phyloP scores from a whole-genome alignment of 305 asterid species.

The Fraxinus sp. region DNA sequence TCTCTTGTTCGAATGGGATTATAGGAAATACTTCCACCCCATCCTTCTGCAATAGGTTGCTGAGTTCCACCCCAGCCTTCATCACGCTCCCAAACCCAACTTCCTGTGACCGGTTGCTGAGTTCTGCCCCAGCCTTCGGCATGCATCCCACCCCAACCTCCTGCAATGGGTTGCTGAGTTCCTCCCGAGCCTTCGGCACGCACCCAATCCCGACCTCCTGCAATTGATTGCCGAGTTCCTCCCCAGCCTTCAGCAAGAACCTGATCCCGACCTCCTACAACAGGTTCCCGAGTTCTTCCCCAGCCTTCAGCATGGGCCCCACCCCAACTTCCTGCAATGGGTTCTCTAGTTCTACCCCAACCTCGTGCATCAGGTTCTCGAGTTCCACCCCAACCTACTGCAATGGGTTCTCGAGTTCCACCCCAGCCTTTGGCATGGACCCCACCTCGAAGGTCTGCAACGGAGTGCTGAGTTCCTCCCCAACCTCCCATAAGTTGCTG shows the following conservation, averaged over 20 bases:
- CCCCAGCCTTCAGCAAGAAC: background rate
- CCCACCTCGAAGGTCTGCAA: background rate
- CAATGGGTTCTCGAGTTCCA: background rate
- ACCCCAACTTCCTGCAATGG: conserved; percentile 24
- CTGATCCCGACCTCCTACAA: conserved; percentile 18
- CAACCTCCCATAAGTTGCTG: background rate
- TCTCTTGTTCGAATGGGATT: background rate
- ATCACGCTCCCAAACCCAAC: background rate
- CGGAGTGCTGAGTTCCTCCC: conserved; percentile 11
- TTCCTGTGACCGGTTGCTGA: background rate
- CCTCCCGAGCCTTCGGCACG: conserved; percentile 19
- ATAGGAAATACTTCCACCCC: conserved; percentile 11
- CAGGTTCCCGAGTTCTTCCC: conserved; percentile 2
- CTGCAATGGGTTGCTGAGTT: background rate
- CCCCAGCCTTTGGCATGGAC: conserved; percentile 26
- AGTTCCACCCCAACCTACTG: conserved; percentile 17
- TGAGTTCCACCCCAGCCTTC: conserved; percentile 20
- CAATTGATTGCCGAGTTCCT: background rate
- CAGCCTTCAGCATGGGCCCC: conserved; percentile 14
- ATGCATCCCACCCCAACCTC: conserved; percentile 16
- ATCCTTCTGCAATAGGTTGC: conserved; percentile 1
- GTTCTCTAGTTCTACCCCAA: conserved; percentile 14
- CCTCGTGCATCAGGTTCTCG: conserved; percentile 2
- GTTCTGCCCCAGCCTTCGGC: background rate
- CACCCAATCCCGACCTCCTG: conserved; percentile 22